phyloP scores from a whole-genome alignment of 2,329 filamentous ascomycete species.

The Clarireedia monteithiana region DNA sequence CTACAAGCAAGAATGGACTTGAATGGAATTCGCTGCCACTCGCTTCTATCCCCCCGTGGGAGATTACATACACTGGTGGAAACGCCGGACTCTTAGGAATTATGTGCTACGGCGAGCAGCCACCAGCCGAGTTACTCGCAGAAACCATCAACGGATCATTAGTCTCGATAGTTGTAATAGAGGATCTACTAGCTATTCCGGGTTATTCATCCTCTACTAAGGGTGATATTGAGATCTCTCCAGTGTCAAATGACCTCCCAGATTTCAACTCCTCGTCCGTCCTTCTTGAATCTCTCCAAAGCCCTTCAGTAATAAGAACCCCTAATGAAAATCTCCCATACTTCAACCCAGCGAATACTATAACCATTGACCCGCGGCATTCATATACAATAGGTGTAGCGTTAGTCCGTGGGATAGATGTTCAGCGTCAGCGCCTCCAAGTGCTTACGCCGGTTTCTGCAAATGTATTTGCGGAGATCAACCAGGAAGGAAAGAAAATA shows the following conservation, averaged over 20 bases:
- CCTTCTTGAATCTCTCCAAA: conserved; percentile 10
- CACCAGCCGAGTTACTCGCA: conserved; percentile 47
- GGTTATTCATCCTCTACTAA: conserved; percentile 18
- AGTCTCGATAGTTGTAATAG: conserved; percentile 55
- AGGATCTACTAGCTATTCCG: conserved; percentile 44
- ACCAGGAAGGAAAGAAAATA: conserved; percentile 39
- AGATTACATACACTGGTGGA: conserved; percentile 49
- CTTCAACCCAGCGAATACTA: conserved; percentile 46
- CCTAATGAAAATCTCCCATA: conserved; percentile 53
- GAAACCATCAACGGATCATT: conserved; percentile 65
- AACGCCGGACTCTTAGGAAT: conserved; percentile 53
- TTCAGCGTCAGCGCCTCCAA: conserved; percentile 45
- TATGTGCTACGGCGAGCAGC: conserved; percentile 58
- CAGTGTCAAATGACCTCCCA: background rate
- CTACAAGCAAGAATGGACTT: conserved; percentile 14
- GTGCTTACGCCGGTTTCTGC: conserved; percentile 53
- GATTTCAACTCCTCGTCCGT: background rate
- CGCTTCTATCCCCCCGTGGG: conserved; percentile 49
- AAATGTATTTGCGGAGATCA: conserved; percentile 34
- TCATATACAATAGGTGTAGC: conserved; percentile 56
- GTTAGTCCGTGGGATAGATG: conserved; percentile 63
- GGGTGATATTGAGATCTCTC: background rate
- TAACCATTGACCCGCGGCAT: conserved; percentile 50
- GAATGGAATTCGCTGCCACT: conserved; percentile 48
- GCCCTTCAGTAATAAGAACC: conserved; percentile 30